A percentile compares a stretch with the other conserved stretches of the same genome.
These are phyloP conservation scores for Penicillium canescens DNA, from an alignment of 495 filamentous ascomycete genomes.

Conservation along the genomic window DNA sequence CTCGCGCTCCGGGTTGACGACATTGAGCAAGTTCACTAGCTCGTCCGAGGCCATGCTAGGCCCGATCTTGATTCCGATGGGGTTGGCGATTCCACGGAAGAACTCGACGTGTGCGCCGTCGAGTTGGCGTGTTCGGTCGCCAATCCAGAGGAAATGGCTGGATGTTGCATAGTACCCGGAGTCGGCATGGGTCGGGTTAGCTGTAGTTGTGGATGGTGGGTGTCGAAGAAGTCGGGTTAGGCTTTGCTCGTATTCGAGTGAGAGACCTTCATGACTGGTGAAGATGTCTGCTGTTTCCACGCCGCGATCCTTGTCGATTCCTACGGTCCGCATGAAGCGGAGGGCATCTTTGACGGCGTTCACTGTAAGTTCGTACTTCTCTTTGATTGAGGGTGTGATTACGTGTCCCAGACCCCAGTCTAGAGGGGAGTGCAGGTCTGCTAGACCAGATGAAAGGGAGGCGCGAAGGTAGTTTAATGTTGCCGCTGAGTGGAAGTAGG, in stretches of 20 bases:
- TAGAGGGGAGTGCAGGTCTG: conserved; percentile 88
- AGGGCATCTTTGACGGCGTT: conserved; percentile 85
- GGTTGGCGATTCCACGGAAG: conserved; percentile 94
- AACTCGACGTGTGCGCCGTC: conserved; percentile 94
- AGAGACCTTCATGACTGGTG: conserved; percentile 92
- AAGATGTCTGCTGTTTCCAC: conserved; percentile 93
- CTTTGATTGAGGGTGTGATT: conserved; percentile 74
- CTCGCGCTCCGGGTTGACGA: conserved; percentile 79
- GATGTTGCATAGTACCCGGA: conserved; percentile 79
- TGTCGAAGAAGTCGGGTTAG: conserved; percentile 75
- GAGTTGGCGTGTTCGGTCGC: conserved; percentile 90
- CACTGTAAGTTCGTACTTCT: conserved; percentile 81
- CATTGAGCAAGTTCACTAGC: conserved; percentile 72
- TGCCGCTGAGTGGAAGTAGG: conserved; percentile 92
- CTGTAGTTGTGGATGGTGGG: conserved; percentile 39
- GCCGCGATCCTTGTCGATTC: conserved; percentile 79
- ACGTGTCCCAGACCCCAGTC: conserved; percentile 98
- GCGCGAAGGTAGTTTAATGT: conserved; percentile 91
- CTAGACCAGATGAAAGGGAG: conserved; percentile 82
- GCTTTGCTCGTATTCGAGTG: conserved; percentile 91
- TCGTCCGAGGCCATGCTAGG: conserved; percentile 76
- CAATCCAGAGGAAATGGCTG: conserved; percentile 98
- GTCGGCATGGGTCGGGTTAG: conserved; percentile 9
- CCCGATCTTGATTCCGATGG: conserved; percentile 93
- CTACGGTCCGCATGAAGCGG: conserved; percentile 93